A percentile compares a stretch with the other conserved stretches of the same genome.
phyloP scores from a whole-genome alignment of 306 rosid genomes.

The Castanea mollissima region DNA sequence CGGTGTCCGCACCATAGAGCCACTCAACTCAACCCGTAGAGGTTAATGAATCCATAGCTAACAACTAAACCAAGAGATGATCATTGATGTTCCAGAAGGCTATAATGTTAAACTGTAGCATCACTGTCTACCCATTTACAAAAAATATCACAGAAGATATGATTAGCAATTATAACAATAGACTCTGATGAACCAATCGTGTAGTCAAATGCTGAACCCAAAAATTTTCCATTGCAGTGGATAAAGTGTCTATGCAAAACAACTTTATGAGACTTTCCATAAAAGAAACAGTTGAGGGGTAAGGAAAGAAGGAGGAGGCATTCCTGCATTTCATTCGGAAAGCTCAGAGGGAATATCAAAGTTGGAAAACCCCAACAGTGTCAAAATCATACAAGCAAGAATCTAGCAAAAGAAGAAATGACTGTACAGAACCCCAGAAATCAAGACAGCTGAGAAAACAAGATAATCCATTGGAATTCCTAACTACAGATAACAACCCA shows the following conservation, averaged over 20 bases:
- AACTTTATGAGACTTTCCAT: not conserved
- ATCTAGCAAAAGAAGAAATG: not conserved
- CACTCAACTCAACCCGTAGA: not conserved
- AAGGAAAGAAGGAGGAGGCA: not conserved
- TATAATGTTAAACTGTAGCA: not conserved
- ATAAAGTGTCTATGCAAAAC: not conserved
- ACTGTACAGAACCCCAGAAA: constrained; percentile 14
- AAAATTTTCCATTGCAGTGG: not conserved
- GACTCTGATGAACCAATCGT: not conserved
- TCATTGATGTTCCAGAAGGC: not conserved
- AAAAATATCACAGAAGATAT: not conserved
- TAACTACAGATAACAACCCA: constrained; percentile 14
- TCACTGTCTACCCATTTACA: not conserved
- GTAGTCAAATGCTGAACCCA: not conserved
- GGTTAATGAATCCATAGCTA: not conserved
- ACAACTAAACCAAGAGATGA: not conserved
- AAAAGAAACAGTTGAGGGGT: not conserved
- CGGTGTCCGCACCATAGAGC: not conserved
- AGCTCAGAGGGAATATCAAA: not conserved
- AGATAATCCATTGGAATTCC: not conserved
- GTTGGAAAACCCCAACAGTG: not conserved
- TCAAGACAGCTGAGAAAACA: constrained; percentile 2
- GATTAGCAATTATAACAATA: not conserved
- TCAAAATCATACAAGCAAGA: not conserved
- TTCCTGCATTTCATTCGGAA: not conserved